A percentile compares a stretch with the other conserved stretches of the same genome.
Conservation (phyloP, 2,329 filamentous ascomycete genomes). For the Cladophialophora psammophila region DNA sequence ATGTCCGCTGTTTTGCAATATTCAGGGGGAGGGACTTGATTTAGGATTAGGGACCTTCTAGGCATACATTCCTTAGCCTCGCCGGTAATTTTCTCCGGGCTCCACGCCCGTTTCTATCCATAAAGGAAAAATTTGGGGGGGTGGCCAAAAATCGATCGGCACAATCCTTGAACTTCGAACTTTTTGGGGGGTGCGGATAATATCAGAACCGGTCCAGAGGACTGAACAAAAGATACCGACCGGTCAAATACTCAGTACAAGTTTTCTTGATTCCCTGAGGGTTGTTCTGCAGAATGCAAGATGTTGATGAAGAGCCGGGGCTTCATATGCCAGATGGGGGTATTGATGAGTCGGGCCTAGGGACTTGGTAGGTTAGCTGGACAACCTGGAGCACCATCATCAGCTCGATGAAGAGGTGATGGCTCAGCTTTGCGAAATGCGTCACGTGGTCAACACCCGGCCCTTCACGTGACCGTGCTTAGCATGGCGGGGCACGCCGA, state of each 20-base stretch:
- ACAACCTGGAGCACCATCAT: neutral
- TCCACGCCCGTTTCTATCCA: neutral
- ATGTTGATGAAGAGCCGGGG: neutral
- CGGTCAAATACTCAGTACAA: neutral
- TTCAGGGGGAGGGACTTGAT: neutral
- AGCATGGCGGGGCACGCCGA: neutral
- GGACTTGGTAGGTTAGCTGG: neutral
- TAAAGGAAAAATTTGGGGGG: neutral
- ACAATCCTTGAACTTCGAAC: neutral
- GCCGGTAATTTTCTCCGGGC: constrained; percentile 18
- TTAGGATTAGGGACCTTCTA: neutral
- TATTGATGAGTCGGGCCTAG: neutral
- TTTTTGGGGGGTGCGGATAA: neutral
- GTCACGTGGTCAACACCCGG: neutral
- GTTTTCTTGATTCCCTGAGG: neutral
- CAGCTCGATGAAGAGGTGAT: neutral
- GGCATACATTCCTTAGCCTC: neutral
- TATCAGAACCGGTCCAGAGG: neutral
- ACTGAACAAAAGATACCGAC: neutral
- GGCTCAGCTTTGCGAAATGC: neutral
- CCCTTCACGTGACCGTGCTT: neutral
- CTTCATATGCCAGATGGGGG: neutral
- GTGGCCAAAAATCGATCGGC: neutral
- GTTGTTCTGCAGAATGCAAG: neutral
- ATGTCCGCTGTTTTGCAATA: neutral